Conservation (phyloP, 106 monocot species). For the Vanilla planifolia region DNA sequence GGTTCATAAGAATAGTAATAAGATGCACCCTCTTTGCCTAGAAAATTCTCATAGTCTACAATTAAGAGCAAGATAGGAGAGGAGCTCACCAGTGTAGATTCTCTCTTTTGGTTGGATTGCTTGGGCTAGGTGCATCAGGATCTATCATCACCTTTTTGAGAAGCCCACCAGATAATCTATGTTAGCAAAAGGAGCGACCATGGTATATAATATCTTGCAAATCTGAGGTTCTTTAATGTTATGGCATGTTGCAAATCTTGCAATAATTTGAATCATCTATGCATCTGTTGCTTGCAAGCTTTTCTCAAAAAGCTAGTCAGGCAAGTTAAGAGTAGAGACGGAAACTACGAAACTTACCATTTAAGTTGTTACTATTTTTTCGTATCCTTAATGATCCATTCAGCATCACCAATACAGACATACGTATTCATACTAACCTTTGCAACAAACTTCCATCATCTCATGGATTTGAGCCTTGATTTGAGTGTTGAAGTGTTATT, state of each 20-base stretch:
- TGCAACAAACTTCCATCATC: not conserved
- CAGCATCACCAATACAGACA: not conserved
- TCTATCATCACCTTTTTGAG: constrained; percentile 49
- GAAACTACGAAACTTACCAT: too few relatives aligned
- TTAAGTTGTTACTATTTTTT: not conserved
- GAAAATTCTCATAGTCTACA: not conserved
- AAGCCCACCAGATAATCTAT: not conserved
- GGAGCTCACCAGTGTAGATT: constrained; percentile 40
- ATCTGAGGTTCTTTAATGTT: too few relatives aligned
- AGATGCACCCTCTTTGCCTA: not conserved
- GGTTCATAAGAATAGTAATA: not conserved
- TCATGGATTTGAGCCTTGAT: not conserved
- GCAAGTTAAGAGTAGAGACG: too few relatives aligned
- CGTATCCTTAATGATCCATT: not conserved
- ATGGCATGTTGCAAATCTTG: not conserved
- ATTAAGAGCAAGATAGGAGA: not conserved
- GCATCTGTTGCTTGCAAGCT: too few relatives aligned
- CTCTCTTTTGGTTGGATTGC: constrained; percentile 48
- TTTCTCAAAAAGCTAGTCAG: not conserved
- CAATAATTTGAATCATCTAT: not conserved
- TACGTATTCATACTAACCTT: not conserved
- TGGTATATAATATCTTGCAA: too few relatives aligned
- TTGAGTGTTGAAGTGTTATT: not conserved
- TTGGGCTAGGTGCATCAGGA: constrained; percentile 58
- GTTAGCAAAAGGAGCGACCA: not conserved